Evolutionary conservation across 805 yeast genomes (phyloP).

Genomic region (Ogataea kodamae): DNA sequence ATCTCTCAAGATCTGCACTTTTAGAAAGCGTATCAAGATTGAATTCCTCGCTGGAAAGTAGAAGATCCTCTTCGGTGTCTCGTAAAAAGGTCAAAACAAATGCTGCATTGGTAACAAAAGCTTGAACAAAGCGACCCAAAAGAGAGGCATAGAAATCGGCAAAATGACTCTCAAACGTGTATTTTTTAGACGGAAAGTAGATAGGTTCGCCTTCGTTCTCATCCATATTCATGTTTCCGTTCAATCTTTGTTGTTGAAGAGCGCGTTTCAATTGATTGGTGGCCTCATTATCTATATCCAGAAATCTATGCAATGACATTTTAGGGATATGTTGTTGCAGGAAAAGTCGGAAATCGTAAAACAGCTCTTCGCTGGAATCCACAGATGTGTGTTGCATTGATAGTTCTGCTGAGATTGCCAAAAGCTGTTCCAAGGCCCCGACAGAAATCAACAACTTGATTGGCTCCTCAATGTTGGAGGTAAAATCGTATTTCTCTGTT

Average conservation of each 20-base stretch:
- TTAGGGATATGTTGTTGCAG: constrained; percentile 66
- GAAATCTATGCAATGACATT: constrained; percentile 47
- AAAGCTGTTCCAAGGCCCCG: constrained; percentile 69
- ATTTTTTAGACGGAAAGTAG: constrained; percentile 26
- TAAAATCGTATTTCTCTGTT: constrained; percentile 46
- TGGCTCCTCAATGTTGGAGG: constrained; percentile 47
- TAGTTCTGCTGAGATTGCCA: constrained; percentile 60
- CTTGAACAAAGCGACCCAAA: constrained; percentile 49
- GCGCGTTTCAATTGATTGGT: constrained; percentile 34
- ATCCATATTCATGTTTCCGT: constrained; percentile 28
- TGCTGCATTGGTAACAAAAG: constrained; percentile 61
- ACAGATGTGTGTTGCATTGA: constrained; percentile 20
- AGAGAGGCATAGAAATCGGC: constrained; percentile 36
- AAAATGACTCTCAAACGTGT: constrained; percentile 27
- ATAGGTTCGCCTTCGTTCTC: constrained; percentile 27
- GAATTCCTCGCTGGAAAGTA: constrained; percentile 52
- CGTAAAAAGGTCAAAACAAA: constrained; percentile 62
- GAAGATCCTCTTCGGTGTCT: constrained; percentile 70
- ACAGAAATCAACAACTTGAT: constrained; percentile 54
- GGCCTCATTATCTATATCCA: constrained; percentile 46
- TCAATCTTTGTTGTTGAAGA: constrained; percentile 25
- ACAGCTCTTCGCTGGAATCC: constrained; percentile 24
- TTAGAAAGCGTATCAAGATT: constrained; percentile 62
- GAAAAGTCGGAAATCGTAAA: constrained; percentile 63
- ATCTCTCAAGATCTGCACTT: constrained; percentile 83